Base-by-base conservation (phyloP, 2,329 filamentous ascomycete genomes). In the Sporothrix humicola region DNA sequence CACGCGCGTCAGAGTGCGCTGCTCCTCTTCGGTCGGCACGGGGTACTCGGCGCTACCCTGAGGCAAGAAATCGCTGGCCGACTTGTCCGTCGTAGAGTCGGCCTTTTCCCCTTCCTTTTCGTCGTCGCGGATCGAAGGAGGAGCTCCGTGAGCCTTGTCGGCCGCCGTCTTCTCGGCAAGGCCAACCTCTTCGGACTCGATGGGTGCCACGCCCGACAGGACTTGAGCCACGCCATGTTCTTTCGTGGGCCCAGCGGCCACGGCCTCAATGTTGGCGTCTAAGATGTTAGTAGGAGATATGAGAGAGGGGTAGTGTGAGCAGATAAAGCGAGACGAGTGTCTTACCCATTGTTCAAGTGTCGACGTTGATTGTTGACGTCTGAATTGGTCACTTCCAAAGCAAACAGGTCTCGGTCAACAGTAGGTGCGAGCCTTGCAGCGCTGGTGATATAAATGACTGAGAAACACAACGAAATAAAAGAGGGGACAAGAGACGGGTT, bases 21-120 rank as follows among this genome's bases (percentile, higher is more conserved):
- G 56, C 13, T 59, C 56, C 6, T 59, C 56, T 3, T 59, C 56
- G 9, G 56, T 59, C 26, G 56, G 56, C 26, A 37, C 56, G 1
- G 56, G 56, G 56, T 37, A 59, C 56, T 59, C 56, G 56, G 56
- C 56, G 26, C 26, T 59, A 15, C 56, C 56, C 26, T 59, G 56
- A 4, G 56, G 56, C 4, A 59, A 8, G 13, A 37, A 59, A 23
- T 59, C 56, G 31, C 31, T 37, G 31, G 31, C 31, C 31, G 31
- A 37, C 31, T 37, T 37, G 31, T 37, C 31, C 3, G 31, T 37
- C 31, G 23, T 26, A 26, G 31, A 37, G 1, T 59, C 26, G 5
- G 56, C 56, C 8, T 13, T 42, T 7, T 59, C 10, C 2, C 6
- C 56, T 10, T 7, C 17, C 5, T 37, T 59, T 9, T 59, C 23